phyloP scores from a whole-genome alignment of 768 basidiomycete species.

The Termitomyces sp. region DNA sequence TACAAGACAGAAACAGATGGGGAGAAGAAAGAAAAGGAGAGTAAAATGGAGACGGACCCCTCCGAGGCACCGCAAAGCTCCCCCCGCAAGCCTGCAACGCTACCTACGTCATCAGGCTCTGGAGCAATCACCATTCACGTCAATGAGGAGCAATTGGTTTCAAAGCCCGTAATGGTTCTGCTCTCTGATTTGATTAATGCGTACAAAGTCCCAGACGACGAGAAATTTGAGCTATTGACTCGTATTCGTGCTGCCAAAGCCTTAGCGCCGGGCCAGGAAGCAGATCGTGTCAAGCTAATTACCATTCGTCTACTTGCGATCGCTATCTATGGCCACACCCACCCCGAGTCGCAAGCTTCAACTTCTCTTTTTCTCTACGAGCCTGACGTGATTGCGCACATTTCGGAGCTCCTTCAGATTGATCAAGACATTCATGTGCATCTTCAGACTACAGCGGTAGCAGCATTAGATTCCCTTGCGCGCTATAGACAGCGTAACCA shows the following conservation, averaged over 20 bases:
- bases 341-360: constrained; percentile 71
- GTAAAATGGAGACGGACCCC: constrained; percentile 39
- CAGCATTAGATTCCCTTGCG: constrained; percentile 86
- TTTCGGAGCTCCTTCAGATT: constrained; percentile 85
- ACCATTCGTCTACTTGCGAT: constrained; percentile 79
- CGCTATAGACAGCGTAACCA: constrained; percentile 77
- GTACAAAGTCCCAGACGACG: constrained; percentile 67
- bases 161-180: constrained; percentile 67
- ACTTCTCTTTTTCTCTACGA: constrained; percentile 89
- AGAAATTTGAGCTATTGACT: constrained; percentile 85
- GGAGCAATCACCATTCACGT: constrained; percentile 60
- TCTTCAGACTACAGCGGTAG: constrained; percentile 81
- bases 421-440: constrained; percentile 63
- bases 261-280: constrained; percentile 50
- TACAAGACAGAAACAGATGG: constrained; percentile 52
- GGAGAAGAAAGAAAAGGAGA: constrained; percentile 34
- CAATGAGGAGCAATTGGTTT: constrained; percentile 51
- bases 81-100: constrained; percentile 38
- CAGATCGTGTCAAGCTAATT: constrained; percentile 74
- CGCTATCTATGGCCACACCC: constrained; percentile 87
- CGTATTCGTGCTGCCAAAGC: constrained; percentile 78
- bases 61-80: constrained; percentile 37
- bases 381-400: constrained; percentile 83
- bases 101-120: constrained; percentile 26
- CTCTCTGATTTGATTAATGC: constrained; percentile 67